phyloP scores from a whole-genome alignment of 306 rosid species.

The Cucurbita maxima region DNA sequence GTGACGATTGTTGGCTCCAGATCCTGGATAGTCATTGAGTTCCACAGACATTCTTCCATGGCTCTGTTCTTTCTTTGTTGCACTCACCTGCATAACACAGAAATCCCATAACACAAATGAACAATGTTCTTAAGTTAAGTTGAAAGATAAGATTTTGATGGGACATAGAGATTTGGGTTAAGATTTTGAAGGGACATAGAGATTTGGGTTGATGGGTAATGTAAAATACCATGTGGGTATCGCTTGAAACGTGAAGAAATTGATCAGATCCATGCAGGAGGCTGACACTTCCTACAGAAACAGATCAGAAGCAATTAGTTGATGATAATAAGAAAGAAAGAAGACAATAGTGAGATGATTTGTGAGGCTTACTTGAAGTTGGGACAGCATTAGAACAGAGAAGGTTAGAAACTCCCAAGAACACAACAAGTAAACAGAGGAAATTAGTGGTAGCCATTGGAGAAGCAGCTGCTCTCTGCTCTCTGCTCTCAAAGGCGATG shows the following conservation, averaged over 20 bases:
- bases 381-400: conserved; percentile 53
- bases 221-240: conserved; percentile 19
- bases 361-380: conserved; percentile 36
- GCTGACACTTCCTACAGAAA: conserved; percentile 43
- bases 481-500: not conserved
- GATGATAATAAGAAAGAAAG: not conserved
- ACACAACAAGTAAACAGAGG: conserved; percentile 39
- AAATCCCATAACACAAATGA: not conserved
- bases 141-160: not conserved
- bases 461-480: not conserved
- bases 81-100: conserved; percentile 17
- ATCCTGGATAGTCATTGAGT: conserved; percentile 65
- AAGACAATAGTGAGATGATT: not conserved
- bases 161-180: not conserved
- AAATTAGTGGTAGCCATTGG: conserved; percentile 27
- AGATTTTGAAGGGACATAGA: not conserved
- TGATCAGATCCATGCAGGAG: conserved; percentile 20
- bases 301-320: not conserved
- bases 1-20: conserved; percentile 78
- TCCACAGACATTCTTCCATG: conserved; percentile 45
- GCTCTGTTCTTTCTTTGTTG: conserved; percentile 11
- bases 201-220: not conserved
- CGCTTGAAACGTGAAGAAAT: conserved; percentile 20
- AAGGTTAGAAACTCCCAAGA: conserved; percentile 40
- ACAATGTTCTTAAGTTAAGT: not conserved